Evolutionary conservation across 2,329 filamentous ascomycete genomes (phyloP), one percentile per base, ranked within the genome.

Genomic region (Botrytis cinerea): DNA sequence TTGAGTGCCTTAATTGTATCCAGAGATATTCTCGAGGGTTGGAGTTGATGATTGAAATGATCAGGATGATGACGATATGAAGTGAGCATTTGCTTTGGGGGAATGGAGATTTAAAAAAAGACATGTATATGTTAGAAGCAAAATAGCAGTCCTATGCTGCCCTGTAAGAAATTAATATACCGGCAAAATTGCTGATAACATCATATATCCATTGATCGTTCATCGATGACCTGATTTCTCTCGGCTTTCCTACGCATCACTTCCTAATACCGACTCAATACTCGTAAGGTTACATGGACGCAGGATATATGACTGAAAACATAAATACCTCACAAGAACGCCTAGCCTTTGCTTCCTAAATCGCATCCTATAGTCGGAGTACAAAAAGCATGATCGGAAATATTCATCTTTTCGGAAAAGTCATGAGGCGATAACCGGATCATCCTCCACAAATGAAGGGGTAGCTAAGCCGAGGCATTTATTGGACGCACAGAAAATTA

Each of bases 311-410:
- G 64, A 68, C 25, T 32, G 8, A 38, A 68, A 40, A 57, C n/a
- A 43, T 57, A 40, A 25, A 43, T 43, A 18, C 25, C 48, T 57
- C 51, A 51, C 48, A 9, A 9, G 6, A 57, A 57, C 18, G n/a
- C 51, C 51, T 35, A 64, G 43, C 28, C 43, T 35, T 63, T 61
- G 4, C 35, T 40, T 68, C 66, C 48, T 68, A 18, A 45, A 68
- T 25, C 66, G 66, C 66, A 68, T 68, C 66, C 66, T 57, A 68
- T 32, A 43, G 20, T 57, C 48, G 66, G 48, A 57, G 18, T 22
- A 8, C 16, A 6, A 57, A 68, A 68, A 57, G 48, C 66, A 68
- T 68, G 66, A 68, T 43, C 66, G 66, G 66, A 57, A n/a, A 57
- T 3, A 4, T 14, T 12, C 12, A 14, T 43, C 20, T 40, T 68